Evolutionary conservation across 805 yeast genomes (phyloP).

Genomic region (Sugiyamaella chiloensis): DNA sequence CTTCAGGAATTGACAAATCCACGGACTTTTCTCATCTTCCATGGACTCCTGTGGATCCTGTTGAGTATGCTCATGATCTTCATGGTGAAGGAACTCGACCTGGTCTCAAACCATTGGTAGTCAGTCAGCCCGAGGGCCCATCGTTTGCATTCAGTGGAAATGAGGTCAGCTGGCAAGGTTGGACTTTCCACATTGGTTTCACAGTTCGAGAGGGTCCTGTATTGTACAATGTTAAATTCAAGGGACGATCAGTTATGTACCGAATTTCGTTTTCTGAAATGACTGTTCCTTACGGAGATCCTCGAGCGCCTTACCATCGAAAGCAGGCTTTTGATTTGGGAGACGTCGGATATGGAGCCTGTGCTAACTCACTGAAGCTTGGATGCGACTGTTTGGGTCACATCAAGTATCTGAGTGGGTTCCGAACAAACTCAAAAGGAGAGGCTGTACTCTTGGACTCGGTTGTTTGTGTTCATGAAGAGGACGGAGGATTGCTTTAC

Average conservation of each 20-base stretch:
- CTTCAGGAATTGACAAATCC: conserved; percentile 44
- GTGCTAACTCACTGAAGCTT: conserved; percentile 72
- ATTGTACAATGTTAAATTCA: conserved; percentile 65
- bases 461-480: conserved; percentile 82
- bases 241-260: conserved; percentile 77
- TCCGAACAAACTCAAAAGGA: conserved; percentile 64
- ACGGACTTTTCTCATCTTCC: conserved; percentile 7
- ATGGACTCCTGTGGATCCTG: conserved; percentile 8
- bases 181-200: conserved; percentile 75
- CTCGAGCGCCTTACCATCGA: conserved; percentile 77
- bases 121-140: conserved; percentile 80
- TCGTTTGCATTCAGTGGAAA: conserved; percentile 70
- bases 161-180: conserved; percentile 74
- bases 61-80: conserved; percentile 11
- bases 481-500: conserved; percentile 74
- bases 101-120: conserved; percentile 61
- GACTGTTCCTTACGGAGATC: conserved; percentile 83
- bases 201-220: conserved; percentile 85
- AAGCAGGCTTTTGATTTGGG: conserved; percentile 86
- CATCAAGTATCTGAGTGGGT: conserved; percentile 80
- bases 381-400: conserved; percentile 88
- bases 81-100: conserved; percentile 45
- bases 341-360: conserved; percentile 84
- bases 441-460: conserved; percentile 68
- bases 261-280: conserved; percentile 74